Base-by-base conservation (phyloP, 805 yeast species). In the Suhomyces canberraensis region DNA sequence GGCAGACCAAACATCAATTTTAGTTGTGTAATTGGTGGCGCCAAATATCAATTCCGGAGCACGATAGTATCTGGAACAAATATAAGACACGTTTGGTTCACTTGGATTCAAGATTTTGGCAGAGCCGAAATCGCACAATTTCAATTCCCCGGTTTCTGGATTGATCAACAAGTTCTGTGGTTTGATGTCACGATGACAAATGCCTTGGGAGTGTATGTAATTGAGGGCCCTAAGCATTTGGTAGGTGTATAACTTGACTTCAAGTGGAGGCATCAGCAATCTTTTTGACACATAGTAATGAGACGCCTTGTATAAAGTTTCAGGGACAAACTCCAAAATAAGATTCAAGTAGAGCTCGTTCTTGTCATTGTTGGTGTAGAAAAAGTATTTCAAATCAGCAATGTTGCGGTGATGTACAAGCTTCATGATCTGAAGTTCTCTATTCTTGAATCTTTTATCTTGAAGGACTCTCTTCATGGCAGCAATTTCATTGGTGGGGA, bases 31-130 rank as follows among this genome's bases (percentile, higher is more conserved):
- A 62, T 90, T 87, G 18, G 95, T 84, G 11, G 98, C 95, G 14
- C 98, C 98, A 68, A 93, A 93, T 42, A 93, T 93, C 50, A 93
- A 77, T 64, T 93, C 98, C 0, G 98, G 98, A 5, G 98, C 98
- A 39, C 98, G 73, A 64, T 93, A 93, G 65, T 91, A 93, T 50
- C 98, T 76, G 14, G 97, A 89, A 64, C 98, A 93, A 35, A 93
- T 93, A 61, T 93, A 93, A 6, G 95, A 84, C 17, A 93, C 98
- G 58, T 91, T 93, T 29, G 96, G 96, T 60, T 93, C 98, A 3
- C 75, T 72, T 6, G 96, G 93, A 31, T 84, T 85, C 39, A 93
- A 73, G 36, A 85, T 82, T 63, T 93, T 93, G 14, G 98, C 98
- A 4, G 90, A 79, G 6, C 98, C 98, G 60, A 93, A 91, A 66